Evolutionary conservation across 352 stramenopile genomes (phyloP), one percentile per base, ranked within the genome.

Genomic region (Globisporangium emineosum): DNA sequence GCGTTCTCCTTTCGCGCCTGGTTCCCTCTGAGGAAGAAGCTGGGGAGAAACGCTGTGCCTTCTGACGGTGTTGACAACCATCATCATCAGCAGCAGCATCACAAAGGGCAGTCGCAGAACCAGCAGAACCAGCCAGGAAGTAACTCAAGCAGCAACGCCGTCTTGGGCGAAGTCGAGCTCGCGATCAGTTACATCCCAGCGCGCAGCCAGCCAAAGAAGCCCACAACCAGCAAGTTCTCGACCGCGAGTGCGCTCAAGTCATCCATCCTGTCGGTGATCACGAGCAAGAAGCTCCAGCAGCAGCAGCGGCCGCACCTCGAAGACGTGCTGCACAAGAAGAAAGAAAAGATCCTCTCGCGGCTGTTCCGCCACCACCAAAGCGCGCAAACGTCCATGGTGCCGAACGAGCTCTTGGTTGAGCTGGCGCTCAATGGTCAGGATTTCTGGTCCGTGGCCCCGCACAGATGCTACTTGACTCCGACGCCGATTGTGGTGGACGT

Each of bases 401-500:
- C 81, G 0, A 90, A 65, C 2, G 81, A 90, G 37, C 58, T 90
- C 33, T 57, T 76, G 2, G 67, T 86, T 0, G 81, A 90, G 33
- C 43, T 90, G 2, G 81, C 81, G 10, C 69, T 90, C 12, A 90
- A 90, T 57, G 81, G 81, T 1, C 81, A 90, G 60, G 79, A 90
- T 47, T 90, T 86, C 21, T 79, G 77, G 73, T 87, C 81, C 0
- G 50, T 73, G 1, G 75, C 75, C 13, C 76, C 79, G 1, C 42
- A 58, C 13, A 15, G 53, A 6, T 78, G 76, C 50, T 86, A 81
- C 27, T 60, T 76, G 13, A 59, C 68, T 0, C 73, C 74, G 5
- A 74, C 75, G 1, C 69, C 78, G 5, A 69, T 85, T 10, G 43
- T 86, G 7, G 12, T 80, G 30, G 65, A 68, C 49, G 67, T 78